Evolutionary conservation across 805 yeast species (phyloP), one percentile per base, ranked within the genome.

Genomic region (Saccharomycopsis sp.): DNA sequence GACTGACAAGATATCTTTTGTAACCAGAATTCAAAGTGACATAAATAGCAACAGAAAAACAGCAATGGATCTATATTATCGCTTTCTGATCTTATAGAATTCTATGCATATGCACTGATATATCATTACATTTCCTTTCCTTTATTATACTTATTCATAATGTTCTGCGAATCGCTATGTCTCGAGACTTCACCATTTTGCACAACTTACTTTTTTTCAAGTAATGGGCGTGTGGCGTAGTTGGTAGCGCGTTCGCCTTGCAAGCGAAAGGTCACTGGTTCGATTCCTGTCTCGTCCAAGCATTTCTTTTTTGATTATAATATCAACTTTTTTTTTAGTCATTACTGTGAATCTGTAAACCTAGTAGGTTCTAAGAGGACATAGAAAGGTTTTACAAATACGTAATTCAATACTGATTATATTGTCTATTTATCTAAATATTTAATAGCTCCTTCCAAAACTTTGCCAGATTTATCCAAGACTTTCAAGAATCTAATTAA

Each of bases 201-300:
- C n/a, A n/a, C n/a, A n/a, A n/a, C n/a, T n/a, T n/a, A n/a, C n/a
- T n/a, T n/a, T n/a, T n/a, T n/a, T n/a, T n/a, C n/a, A 6, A 31
- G 17, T 31, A 27, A 14, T 31, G 81, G 83, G 83, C 82, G 79
- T 74, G 79, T 77, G 80, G 84, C 82, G 82, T 74, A 77, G 84
- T 76, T 77, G 84, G 84, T 77, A 77, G 82, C 81, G 82, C 83
- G 82, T 71, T 69, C 71, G 78, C 83, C 78, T 77, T 75, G 83
- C 83, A 77, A 73, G 84, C 74, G 68, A 70, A 71, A 78, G 84
- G 84, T 76, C 84, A 73, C 67, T 71, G 82, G 83, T 78, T 78
- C 83, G 81, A 77, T 63, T 77, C 83, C 83, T 72, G 76, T 73
- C 80, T 74, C 79, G 82, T 77, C 83, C 82, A 77, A 14, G 14